phyloP scores from a whole-genome alignment of 768 basidiomycete species.

The Dentipellis sp. region DNA sequence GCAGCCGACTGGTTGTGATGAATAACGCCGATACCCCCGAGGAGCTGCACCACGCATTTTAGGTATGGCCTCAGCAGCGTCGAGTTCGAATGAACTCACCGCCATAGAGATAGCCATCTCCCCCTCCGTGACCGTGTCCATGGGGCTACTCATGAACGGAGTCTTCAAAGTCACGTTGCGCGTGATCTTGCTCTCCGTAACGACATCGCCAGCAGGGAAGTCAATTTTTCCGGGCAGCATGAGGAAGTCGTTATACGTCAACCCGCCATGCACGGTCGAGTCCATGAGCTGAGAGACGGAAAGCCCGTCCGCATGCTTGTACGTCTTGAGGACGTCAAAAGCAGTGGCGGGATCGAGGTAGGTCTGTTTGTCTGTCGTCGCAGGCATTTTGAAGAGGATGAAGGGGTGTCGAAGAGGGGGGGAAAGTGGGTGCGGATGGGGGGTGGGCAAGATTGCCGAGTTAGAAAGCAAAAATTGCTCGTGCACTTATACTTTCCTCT shows the following conservation, averaged over 20 bases:
- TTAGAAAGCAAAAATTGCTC: not conserved
- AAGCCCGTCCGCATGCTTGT: conserved; percentile 72
- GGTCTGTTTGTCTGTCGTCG: not conserved
- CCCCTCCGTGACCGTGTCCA: conserved; percentile 98
- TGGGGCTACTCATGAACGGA: conserved; percentile 94
- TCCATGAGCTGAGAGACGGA: conserved; percentile 83
- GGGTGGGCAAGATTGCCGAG: conserved; percentile 8
- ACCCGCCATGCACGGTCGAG: conserved; percentile 75
- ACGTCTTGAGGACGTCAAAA: conserved; percentile 64
- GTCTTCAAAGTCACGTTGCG: conserved; percentile 89
- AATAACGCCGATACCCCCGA: conserved; percentile 96
- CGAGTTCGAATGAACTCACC: conserved; percentile 34
- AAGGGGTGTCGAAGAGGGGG: not conserved
- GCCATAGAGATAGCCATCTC: conserved; percentile 92
- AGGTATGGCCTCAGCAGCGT: conserved; percentile 8
- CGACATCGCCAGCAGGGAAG: conserved; percentile 75
- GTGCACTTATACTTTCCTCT: not conserved
- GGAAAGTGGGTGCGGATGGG: not conserved
- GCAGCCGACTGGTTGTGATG: conserved; percentile 88
- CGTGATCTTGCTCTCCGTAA: conserved; percentile 80
- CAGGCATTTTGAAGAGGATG: not conserved
- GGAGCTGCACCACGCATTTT: conserved; percentile 37
- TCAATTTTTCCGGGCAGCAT: conserved; percentile 92
- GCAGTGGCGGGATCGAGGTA: conserved; percentile 39
- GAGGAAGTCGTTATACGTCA: conserved; percentile 98